These are phyloP conservation scores for Heliamphora exappendiculata DNA, from an alignment of 148 eudicot species.

Conservation along the genomic window DNA sequence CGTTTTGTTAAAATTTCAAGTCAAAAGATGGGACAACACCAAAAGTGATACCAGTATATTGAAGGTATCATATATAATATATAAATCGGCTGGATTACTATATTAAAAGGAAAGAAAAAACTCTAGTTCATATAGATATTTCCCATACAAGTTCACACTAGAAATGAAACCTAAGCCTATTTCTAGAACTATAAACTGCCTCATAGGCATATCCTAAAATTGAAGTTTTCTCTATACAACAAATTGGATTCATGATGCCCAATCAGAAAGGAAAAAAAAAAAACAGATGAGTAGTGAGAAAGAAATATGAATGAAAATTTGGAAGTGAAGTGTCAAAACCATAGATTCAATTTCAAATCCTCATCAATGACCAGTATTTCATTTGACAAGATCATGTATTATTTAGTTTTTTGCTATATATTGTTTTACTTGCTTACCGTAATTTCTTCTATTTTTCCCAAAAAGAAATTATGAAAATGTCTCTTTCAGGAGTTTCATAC, in stretches of 20 bases:
- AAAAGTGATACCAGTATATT: no score
- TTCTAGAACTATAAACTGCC: neutral
- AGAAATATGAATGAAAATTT: neutral
- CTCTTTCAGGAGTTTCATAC: neutral
- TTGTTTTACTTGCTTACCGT: neutral
- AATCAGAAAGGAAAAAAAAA: neutral
- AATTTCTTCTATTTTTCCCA: neutral
- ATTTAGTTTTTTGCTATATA: neutral
- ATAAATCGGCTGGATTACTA: no score
- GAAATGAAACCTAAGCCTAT: neutral
- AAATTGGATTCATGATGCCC: no score
- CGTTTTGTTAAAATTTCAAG: no score
- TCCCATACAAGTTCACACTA: neutral
- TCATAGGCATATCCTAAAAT: neutral
- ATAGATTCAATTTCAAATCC: neutral
- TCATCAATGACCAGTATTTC: neutral
- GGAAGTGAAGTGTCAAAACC: neutral
- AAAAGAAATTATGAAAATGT: neutral
- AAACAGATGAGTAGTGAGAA: neutral
- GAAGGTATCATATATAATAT: no score
- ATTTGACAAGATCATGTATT: neutral
- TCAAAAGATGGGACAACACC: no score
- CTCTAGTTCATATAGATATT: neutral
- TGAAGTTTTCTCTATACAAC: neutral
- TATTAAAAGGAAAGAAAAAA: neutral